Percentiles rank a stretch among this genome's conserved stretches.
phyloP scores from a whole-genome alignment of 2,329 filamentous ascomycete genomes.

The Thermomyces lanuginosus region DNA sequence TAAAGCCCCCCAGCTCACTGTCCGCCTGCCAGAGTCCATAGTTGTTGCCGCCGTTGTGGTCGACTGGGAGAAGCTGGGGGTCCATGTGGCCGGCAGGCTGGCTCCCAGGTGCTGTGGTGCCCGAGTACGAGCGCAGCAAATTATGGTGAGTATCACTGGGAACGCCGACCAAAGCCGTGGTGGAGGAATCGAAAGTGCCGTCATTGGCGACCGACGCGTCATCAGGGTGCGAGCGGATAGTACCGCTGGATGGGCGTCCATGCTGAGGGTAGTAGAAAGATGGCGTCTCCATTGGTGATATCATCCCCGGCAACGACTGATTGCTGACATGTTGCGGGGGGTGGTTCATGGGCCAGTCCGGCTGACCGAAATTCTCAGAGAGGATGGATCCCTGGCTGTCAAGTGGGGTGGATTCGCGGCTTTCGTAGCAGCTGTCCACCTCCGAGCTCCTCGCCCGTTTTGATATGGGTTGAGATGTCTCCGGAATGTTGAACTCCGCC shows the following conservation, averaged over 20 bases:
- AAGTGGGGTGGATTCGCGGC: constrained; percentile 21
- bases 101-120: not conserved
- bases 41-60: constrained; percentile 9
- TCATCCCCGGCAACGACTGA: constrained; percentile 25
- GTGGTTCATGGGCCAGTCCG: constrained; percentile 32
- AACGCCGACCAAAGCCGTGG: constrained; percentile 26
- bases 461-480: constrained; percentile 9
- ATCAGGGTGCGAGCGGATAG: constrained; percentile 22
- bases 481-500: constrained; percentile 9
- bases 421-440: constrained; percentile 14
- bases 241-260: constrained; percentile 25
- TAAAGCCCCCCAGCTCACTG: constrained; percentile 8
- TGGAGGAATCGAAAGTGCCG: constrained; percentile 16
- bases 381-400: constrained; percentile 13
- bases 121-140: constrained; percentile 23
- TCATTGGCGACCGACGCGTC: constrained; percentile 30
- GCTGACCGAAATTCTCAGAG: constrained; percentile 22
- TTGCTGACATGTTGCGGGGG: not conserved
- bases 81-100: constrained; percentile 14
- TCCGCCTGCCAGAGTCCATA: constrained; percentile 13
- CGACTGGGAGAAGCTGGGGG: constrained; percentile 24
- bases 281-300: constrained; percentile 29
- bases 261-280: constrained; percentile 38
- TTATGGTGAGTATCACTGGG: constrained; percentile 29
- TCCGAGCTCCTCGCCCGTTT: constrained; percentile 14